These are phyloP conservation scores for Tillandsia fasciculata DNA, from an alignment of 176 grass and related monocot species.

Conservation along the genomic window DNA sequence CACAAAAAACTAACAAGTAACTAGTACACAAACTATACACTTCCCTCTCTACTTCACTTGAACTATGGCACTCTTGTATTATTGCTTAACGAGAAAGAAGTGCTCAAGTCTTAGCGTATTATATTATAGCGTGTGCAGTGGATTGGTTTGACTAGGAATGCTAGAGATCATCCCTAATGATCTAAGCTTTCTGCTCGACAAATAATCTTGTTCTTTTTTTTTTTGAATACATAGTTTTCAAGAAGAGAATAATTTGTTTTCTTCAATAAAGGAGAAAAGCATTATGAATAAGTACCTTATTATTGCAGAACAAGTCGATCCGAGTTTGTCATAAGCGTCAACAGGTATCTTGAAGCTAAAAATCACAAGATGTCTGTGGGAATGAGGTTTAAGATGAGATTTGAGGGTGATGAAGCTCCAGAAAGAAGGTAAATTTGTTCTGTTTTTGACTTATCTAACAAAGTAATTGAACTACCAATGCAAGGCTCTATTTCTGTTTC, in stretches of 20 bases:
- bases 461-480: not conserved
- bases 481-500: constrained; percentile 19
- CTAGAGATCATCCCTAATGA: too few relatives aligned
- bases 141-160: too few relatives aligned
- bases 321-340: constrained; percentile 80
- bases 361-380: constrained; percentile 73
- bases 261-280: too few relatives aligned
- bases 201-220: not conserved
- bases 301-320: constrained; percentile 64
- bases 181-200: not conserved
- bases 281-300: constrained; percentile 1
- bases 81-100: not conserved
- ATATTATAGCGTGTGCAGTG: too few relatives aligned
- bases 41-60: not conserved
- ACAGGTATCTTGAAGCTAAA: constrained; percentile 90
- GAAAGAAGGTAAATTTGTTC: constrained; percentile 63
- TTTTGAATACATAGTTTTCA: not conserved
- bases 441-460: constrained; percentile 3
- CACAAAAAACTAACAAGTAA: not conserved
- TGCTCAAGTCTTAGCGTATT: not conserved
- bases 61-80: not conserved
- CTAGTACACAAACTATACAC: not conserved
- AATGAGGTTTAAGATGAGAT: constrained; percentile 93
- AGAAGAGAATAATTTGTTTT: too few relatives aligned
- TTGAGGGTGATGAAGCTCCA: constrained; percentile 89